phyloP scores from a whole-genome alignment of 805 yeast genomes.

The Yarrowia sp. region DNA sequence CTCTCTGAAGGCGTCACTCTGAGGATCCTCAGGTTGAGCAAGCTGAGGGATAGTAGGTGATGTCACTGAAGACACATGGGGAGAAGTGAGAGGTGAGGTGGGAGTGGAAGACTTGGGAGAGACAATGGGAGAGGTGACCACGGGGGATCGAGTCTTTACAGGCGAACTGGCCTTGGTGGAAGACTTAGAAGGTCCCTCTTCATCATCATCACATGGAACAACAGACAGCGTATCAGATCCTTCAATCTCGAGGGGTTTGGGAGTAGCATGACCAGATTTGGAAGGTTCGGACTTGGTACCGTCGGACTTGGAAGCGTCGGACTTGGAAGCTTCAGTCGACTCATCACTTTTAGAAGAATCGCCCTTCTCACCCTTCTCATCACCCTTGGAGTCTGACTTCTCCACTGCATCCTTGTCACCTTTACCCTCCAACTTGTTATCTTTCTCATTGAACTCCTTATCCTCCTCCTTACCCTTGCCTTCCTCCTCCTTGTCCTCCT shows the following conservation, averaged over 20 bases:
- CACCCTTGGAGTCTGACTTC: not conserved
- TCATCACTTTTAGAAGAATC: not conserved
- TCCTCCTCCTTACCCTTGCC: constrained; percentile 40
- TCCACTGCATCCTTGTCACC: not conserved
- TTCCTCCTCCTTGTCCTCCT: constrained; percentile 43
- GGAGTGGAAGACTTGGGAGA: constrained; percentile 12
- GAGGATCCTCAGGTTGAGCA: constrained; percentile 4
- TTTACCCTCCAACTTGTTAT: constrained; percentile 8
- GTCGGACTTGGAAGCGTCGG: not conserved
- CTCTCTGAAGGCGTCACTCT: constrained; percentile 31
- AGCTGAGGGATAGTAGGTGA: constrained; percentile 9
- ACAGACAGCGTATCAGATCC: constrained; percentile 16
- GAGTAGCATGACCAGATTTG: not conserved
- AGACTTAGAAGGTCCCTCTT: not conserved
- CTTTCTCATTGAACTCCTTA: constrained; percentile 40
- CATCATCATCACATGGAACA: not conserved
- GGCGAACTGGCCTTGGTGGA: constrained; percentile 11
- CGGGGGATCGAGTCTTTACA: constrained; percentile 1
- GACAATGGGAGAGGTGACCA: constrained; percentile 1
- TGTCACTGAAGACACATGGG: not conserved
- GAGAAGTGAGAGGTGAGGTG: constrained; percentile 5
- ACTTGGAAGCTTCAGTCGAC: not conserved
- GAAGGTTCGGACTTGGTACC: not conserved
- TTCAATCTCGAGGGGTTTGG: constrained; percentile 7
- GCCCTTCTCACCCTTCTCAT: not conserved